Percentiles rank a stretch among this genome's conserved stretches.
These are phyloP conservation scores for Mariannaea sp. DNA, from an alignment of 2,329 filamentous ascomycete genomes.

Conservation along the genomic window DNA sequence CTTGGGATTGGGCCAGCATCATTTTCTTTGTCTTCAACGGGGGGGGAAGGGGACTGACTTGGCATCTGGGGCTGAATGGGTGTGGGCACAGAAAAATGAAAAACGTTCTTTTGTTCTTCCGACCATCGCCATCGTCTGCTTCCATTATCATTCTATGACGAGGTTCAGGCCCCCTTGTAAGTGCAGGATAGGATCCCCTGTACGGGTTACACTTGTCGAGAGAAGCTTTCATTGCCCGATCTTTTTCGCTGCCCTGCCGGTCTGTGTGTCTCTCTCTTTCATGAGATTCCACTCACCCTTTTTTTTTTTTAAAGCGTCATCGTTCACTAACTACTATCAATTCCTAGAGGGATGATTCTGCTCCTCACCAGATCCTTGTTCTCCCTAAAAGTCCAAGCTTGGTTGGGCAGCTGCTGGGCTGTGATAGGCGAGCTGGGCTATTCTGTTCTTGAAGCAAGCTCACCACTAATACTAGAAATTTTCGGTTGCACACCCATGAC, in stretches of 20 bases:
- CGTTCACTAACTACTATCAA: no score
- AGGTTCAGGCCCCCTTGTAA: conserved; percentile 8
- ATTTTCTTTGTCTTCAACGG: conserved; percentile 8
- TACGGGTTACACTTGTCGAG: conserved; percentile 1
- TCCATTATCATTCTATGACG: conserved; percentile 13
- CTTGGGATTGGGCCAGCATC: conserved; percentile 16
- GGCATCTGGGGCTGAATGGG: not conserved
- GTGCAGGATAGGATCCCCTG: conserved; percentile 20
- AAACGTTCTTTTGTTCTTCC: not conserved
- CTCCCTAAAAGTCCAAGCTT: not conserved
- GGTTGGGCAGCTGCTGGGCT: conserved; percentile 10
- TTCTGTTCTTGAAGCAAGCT: conserved; percentile 13
- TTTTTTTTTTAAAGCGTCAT: no score
- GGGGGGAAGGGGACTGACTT: conserved; percentile 1
- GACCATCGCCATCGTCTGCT: not conserved
- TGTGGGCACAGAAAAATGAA: conserved; percentile 5
- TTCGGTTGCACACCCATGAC: conserved; percentile 17
- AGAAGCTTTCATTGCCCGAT: not conserved
- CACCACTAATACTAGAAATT: conserved; percentile 21
- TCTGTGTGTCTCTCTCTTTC: not conserved
- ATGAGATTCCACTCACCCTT: not conserved
- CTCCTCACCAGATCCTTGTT: conserved; percentile 1
- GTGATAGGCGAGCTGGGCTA: not conserved
- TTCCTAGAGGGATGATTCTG: not conserved
- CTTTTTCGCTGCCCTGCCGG: not conserved